These are phyloP conservation scores for Phoma sp. DNA, from an alignment of 2,329 filamentous ascomycete genomes.

Conservation along the genomic window DNA sequence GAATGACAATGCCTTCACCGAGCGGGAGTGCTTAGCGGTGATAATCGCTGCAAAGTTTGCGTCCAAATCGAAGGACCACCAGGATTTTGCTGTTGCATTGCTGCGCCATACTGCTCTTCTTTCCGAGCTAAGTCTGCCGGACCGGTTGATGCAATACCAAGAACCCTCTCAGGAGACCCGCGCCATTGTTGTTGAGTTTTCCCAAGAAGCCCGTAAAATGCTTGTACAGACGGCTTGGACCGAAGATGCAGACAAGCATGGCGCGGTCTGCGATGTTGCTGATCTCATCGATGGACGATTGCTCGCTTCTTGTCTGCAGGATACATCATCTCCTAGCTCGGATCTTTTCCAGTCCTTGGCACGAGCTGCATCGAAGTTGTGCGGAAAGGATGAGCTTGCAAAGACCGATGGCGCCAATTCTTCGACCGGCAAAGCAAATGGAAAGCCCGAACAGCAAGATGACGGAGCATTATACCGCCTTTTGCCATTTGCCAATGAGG, in stretches of 20 bases:
- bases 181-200: constrained; percentile 48
- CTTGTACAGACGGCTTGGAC: constrained; percentile 49
- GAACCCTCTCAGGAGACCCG: constrained; percentile 41
- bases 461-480: constrained; percentile 39
- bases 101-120: constrained; percentile 53
- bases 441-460: constrained; percentile 13
- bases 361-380: constrained; percentile 29
- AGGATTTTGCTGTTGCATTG: constrained; percentile 47
- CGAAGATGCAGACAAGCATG: constrained; percentile 27
- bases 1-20: constrained; percentile 30
- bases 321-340: constrained; percentile 21
- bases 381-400: constrained; percentile 22
- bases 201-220: constrained; percentile 44
- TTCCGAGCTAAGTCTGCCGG: constrained; percentile 49
- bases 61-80: constrained; percentile 31
- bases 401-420: constrained; percentile 10
- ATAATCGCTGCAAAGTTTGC: constrained; percentile 44
- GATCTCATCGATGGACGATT: constrained; percentile 63
- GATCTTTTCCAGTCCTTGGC: constrained; percentile 27
- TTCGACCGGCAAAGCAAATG: neutral
- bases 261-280: constrained; percentile 53
- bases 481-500: constrained; percentile 55
- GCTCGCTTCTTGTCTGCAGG: constrained; percentile 35
- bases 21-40: constrained; percentile 45
- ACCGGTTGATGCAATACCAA: constrained; percentile 44